These are phyloP conservation scores for Chaetoceros muelleri DNA, from an alignment of 108 stramenopile species.

Conservation along the genomic window DNA sequence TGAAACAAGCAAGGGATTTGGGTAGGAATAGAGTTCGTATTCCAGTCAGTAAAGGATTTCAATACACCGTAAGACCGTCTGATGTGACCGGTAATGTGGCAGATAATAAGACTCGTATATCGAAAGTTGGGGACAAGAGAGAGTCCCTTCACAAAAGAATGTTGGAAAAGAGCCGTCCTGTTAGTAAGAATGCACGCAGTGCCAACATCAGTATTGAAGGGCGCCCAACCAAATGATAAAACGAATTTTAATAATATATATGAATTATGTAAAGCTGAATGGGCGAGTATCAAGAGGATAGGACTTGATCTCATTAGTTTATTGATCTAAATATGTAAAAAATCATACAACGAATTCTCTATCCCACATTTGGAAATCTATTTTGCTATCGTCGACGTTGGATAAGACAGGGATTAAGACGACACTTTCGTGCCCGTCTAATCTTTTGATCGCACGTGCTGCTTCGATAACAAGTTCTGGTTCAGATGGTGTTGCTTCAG, in stretches of 20 bases:
- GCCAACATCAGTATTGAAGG: slow-evolving; percentile 85
- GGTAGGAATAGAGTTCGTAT: slow-evolving; percentile 77
- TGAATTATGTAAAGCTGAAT: too few species aligned
- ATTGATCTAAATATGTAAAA: too few species aligned
- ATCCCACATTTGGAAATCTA: too few species aligned
- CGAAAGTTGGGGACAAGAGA: slow-evolving; percentile 37
- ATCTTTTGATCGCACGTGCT: too few species aligned
- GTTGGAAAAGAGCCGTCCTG: slow-evolving; percentile 57
- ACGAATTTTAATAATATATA: not conserved
- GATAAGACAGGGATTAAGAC: too few species aligned
- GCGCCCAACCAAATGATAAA: slow-evolving; percentile 37
- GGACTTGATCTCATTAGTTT: too few species aligned
- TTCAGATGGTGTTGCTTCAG: too few species aligned
- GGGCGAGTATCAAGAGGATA: too few species aligned
- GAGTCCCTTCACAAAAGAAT: slow-evolving; percentile 55
- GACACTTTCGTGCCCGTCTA: too few species aligned
- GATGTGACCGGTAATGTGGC: slow-evolving; percentile 32
- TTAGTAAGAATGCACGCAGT: slow-evolving; percentile 64
- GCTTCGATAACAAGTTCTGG: too few species aligned
- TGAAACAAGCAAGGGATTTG: slow-evolving; percentile 11
- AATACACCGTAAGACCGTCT: slow-evolving; percentile 61
- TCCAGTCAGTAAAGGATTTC: slow-evolving; percentile 78
- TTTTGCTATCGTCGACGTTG: too few species aligned
- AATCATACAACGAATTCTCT: not conserved
- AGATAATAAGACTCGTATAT: slow-evolving; percentile 44